Percentiles rank a stretch among this genome's conserved stretches.
phyloP scores from a whole-genome alignment of 2,329 filamentous ascomycete species.

The Rutstroemia sp. region DNA sequence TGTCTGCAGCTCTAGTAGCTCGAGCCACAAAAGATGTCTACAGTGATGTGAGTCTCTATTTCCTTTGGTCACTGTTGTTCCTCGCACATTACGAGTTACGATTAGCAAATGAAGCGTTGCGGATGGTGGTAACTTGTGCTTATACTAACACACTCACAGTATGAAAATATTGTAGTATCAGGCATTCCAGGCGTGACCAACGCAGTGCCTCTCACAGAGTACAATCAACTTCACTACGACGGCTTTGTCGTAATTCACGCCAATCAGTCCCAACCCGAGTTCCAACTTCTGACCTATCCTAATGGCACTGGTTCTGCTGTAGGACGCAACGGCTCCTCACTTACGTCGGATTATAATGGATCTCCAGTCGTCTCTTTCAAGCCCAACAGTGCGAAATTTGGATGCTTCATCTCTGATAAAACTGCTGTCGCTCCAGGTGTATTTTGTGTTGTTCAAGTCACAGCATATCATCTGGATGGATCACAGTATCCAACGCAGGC shows the following conservation, averaged over 20 bases:
- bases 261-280: no score
- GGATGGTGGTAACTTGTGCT: no score
- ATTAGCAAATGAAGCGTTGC: no score
- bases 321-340: neutral
- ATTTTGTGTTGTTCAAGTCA: neutral
- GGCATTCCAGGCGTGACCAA: neutral
- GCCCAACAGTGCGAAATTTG: neutral
- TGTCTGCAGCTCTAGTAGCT: no score
- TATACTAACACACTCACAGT: neutral
- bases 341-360: neutral
- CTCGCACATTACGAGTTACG: no score
- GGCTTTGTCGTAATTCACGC: neutral
- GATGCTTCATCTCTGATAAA: neutral
- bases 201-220: neutral
- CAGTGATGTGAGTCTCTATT: no score
- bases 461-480: neutral
- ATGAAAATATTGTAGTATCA: neutral
- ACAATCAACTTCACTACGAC: neutral
- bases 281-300: neutral
- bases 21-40: no score
- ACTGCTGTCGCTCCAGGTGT: neutral
- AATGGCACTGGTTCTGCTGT: neutral
- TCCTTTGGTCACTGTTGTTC: no score
- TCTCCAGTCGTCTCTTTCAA: neutral
- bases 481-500: neutral